Base-by-base conservation (phyloP, 73 alveolate species). In the Paramecium primaurelia region DNA sequence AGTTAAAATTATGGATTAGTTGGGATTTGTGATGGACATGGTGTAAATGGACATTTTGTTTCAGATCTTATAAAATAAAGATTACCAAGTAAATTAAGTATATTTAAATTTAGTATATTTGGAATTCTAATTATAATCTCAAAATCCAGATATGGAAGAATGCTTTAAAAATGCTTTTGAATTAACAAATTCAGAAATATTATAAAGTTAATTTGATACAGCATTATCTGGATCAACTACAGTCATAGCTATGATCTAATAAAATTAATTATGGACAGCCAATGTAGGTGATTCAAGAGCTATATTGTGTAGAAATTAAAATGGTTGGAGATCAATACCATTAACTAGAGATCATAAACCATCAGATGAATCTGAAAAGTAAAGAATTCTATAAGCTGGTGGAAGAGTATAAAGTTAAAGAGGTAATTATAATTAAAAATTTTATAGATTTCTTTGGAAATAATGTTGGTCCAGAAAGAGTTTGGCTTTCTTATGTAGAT, bases 271-370 rank as follows among this genome's bases (percentile, higher is more conserved):
- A 32, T 64, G 84, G 84, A 64, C 84, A 64, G 99, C 98, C 8
- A 97, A 97, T 95, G 94, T 95, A 69, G 99, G 99, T 0, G 99
- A 97, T 93, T 93, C 98, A 14, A 75, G 99, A 10, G 97, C 98
- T 3, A 94, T 98, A 9, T 77, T 97, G 51, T 92, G 96, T 37
- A 73, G 87, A 73, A 73, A 14, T 95, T 93, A n/a, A 92, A 92
- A 83, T 86, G 93, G 42, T 51, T 97, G 93, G 93, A 97, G n/a
- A 89, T 92, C 86, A 34, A 18, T 73, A 16, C 34, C 37, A 73
- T 3, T 73, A 40, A 36, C 58, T 16, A 73, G 59, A 40, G 99
- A 97, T 90, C 99, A 97, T 75, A 97, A 97, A 86, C 99, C 99
- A 22, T 59, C 94, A 71, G 93, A 86, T 64, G 84, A 64, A 36